Evolutionary conservation across 2,329 filamentous ascomycete species (phyloP), one percentile per base, ranked within the genome.

Genomic region (Paraphaeosphaeria sporulosa): DNA sequence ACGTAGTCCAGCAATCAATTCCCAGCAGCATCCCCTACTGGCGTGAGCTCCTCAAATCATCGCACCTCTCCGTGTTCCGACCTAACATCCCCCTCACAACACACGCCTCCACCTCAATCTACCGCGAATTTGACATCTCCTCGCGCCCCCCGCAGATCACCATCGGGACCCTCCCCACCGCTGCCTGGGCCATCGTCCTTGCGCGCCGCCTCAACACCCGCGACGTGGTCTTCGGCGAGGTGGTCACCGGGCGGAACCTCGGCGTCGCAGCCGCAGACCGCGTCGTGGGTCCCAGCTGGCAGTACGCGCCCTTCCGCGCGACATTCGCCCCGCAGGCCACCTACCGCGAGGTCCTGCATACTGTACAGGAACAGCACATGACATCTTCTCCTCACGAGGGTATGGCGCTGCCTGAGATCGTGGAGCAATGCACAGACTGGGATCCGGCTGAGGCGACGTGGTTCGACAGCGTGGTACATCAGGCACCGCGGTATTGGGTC

Each of bases 221-320:
- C 1, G 88, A 90, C 68, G 85, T 90, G 40, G 82, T 87, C 9
- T 90, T 90, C 63, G 88, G 88, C 30, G 86, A 89, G 65, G 88
- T 90, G 0, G 87, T 89, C 44, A 88, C 84, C 60, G 89, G 89
- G 0, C 84, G 89, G 49, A 88, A 87, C 70, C 83, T 86, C 19
- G 85, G 84, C 58, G 79, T 88, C 0, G 78, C 83, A 17, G 81
- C 81, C 43, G 83, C 84, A 21, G 85, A 88, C 61, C 79, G 79
- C 55, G 85, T 89, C 49, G 82, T 86, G 48, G 89, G 89, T 0
- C 89, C 89, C 0, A 89, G 87, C 62, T 88, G 88, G 82, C 88
- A 90, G 66, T 88, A 90, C 69, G 82, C 89, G 0, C 89, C 89
- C 0, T 83, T 90, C 38, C 83, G 89, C 21, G 83, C 90, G 15